Base-by-base conservation (phyloP, 768 basidiomycete genomes). In the Xerocomus spinulosus region DNA sequence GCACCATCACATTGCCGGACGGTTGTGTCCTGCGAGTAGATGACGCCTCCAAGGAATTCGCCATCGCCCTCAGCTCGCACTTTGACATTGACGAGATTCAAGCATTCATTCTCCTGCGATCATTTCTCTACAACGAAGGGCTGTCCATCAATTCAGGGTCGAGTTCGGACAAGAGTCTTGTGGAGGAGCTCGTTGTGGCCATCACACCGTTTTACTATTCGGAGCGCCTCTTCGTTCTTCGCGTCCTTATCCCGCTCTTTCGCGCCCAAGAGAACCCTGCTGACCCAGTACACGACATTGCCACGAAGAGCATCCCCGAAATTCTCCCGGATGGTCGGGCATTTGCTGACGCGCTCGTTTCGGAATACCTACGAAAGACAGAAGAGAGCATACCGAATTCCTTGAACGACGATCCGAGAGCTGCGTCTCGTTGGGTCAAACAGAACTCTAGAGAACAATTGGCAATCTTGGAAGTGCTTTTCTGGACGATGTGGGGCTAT, bases 401-500 rank as follows among this genome's bases (percentile, higher is more conserved):
- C 10, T 64, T 74, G 18, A 64, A 54, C n/a, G 64, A 67, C 3
- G 75, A 87, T 53, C 83, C 82, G 15, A 75, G 73, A 51, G 71
- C 73, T 15, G 82, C 80, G 9, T 75, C 81, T n/a, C 65, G 69
- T 33, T 86, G 83, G 80, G 84, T 79, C 32, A 87, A 85, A 68
- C 84, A 91, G 64, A 85, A 80, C 58, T 60, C 77, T 26, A 80
- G 78, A 58, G 85, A 93, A 59, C 94, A 95, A 63, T 70, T 92
- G 34, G 81, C 83, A 10, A 61, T 92, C 35, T 70, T 96, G 41
- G 91, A 96, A 55, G 80, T 94, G 28, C 73, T 96, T 37, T 97
- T 96, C 67, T 90, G 89, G 81, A 77, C 82, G 5, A 84, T 92
- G 79, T 94, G 86, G 82, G 81, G 78, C 12, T 83, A 81, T 48